Percentiles rank a stretch among this genome's conserved stretches.
These are phyloP conservation scores for Eruca vesicaria DNA, from an alignment of 441 rosid genomes.

Conservation along the genomic window DNA sequence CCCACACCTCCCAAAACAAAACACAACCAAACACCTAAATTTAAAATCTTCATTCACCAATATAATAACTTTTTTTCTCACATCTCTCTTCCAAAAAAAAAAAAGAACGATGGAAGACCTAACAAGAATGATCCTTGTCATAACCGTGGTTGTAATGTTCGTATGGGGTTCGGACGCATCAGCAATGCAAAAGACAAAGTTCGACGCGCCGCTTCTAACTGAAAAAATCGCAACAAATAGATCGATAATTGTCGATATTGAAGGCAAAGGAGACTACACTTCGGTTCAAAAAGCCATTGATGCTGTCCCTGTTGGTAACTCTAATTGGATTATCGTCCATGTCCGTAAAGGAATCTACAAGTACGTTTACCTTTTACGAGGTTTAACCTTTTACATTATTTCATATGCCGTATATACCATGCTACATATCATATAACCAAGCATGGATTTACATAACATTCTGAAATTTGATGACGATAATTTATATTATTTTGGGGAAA, in stretches of 20 bases:
- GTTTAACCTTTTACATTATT: not conserved
- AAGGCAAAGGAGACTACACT: conserved; percentile 70
- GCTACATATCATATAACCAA: not conserved
- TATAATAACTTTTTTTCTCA: conserved; percentile 16
- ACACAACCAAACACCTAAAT: conserved; percentile 29
- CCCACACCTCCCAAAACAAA: conserved; percentile 32
- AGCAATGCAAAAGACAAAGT: conserved; percentile 21
- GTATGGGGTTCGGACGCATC: conserved; percentile 34
- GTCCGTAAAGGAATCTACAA: conserved; percentile 77
- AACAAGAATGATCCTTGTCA: conserved; percentile 23
- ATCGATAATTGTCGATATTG: conserved; percentile 68
- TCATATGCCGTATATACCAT: not conserved
- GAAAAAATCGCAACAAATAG: conserved; percentile 57
- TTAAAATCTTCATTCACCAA: conserved; percentile 27
- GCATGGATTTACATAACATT: not conserved
- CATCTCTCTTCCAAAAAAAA: conserved; percentile 7
- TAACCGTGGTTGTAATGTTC: conserved; percentile 15
- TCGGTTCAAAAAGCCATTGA: conserved; percentile 78
- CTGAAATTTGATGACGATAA: not conserved
- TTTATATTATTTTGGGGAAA: not conserved
- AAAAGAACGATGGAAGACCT: conserved; percentile 16
- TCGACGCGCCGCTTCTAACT: conserved; percentile 70
- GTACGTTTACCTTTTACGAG: conserved; percentile 35
- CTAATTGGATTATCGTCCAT: conserved; percentile 75
- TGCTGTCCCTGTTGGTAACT: conserved; percentile 62